A percentile compares a stretch with the other conserved stretches of the same genome.
phyloP scores from a whole-genome alignment of 441 rosid species.

The Populus hybrid region DNA sequence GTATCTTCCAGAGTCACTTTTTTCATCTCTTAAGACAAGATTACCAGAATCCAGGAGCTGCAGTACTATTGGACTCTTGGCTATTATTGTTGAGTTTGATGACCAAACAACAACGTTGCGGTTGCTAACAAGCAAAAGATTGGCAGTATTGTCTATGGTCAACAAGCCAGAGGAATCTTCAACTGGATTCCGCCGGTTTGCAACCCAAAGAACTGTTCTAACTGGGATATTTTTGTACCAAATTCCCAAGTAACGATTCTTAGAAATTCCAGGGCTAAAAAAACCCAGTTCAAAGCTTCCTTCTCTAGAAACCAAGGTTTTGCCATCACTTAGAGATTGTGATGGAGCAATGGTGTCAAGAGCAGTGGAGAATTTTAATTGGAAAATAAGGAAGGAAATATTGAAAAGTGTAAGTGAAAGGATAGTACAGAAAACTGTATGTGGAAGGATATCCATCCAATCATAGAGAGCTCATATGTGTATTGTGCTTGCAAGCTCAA shows the following conservation, averaged over 20 bases:
- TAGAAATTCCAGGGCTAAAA: slow-evolving; percentile 27
- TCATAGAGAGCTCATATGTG: not conserved
- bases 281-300: slow-evolving; percentile 32
- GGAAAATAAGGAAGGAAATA: not conserved
- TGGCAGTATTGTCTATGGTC: slow-evolving; percentile 10
- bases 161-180: slow-evolving; percentile 22
- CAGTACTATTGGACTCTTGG: slow-evolving; percentile 10
- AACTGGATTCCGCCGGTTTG: slow-evolving; percentile 26
- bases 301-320: slow-evolving; percentile 18
- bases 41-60: slow-evolving; percentile 31
- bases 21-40: slow-evolving; percentile 25
- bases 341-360: slow-evolving; percentile 10
- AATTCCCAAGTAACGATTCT: slow-evolving; percentile 28
- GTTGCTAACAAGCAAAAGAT: slow-evolving; percentile 19
- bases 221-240: slow-evolving; percentile 28
- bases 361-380: slow-evolving; percentile 1
- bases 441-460: not conserved
- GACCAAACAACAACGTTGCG: slow-evolving; percentile 28
- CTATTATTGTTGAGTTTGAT: slow-evolving; percentile 13
- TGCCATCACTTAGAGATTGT: slow-evolving; percentile 20
- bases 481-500: not conserved
- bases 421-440: not conserved
- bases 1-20: slow-evolving; percentile 13
- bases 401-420: not conserved
- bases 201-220: slow-evolving; percentile 32